Evolutionary conservation across 2,329 filamentous ascomycete genomes (phyloP).

Genomic region (Boeremia lycopersici): DNA sequence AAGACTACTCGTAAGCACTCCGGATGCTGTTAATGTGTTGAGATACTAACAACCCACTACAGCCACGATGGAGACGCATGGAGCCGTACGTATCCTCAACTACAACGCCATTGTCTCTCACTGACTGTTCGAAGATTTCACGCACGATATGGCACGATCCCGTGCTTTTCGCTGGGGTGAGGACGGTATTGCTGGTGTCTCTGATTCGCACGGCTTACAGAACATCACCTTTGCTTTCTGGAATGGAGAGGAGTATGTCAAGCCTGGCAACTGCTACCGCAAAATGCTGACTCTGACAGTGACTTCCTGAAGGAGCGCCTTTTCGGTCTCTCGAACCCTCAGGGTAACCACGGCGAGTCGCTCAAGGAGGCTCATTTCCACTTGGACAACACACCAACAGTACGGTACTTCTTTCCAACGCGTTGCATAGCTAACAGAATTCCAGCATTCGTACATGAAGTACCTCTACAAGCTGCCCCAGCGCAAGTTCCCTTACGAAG

Average conservation of each 20-base stretch:
- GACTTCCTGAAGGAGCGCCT: conserved; percentile 93
- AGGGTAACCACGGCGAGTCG: conserved; percentile 96
- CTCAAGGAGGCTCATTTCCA: conserved; percentile 98
- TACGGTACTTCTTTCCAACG: conserved; percentile 50
- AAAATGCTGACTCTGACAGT: conserved; percentile 60
- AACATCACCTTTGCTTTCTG: conserved; percentile 97
- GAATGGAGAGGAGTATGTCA: conserved; percentile 89
- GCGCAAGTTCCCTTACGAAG: conserved; percentile 86
- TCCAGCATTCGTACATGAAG: conserved; percentile 97
- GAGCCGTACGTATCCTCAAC: conserved; percentile 72
- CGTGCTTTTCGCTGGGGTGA: conserved; percentile 95
- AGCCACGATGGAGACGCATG: conserved; percentile 88
- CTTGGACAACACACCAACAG: conserved; percentile 86
- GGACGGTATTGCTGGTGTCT: conserved; percentile 94
- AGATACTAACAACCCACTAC: conserved; percentile 36
- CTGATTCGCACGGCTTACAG: conserved; percentile 86
- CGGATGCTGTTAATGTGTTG: conserved; percentile 12
- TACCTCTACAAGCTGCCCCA: conserved; percentile 98
- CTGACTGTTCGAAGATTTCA: conserved; percentile 71
- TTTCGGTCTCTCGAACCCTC: conserved; percentile 92
- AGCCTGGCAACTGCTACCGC: not conserved
- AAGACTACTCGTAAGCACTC: conserved; percentile 78
- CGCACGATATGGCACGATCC: conserved; percentile 87
- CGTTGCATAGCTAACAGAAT: conserved; percentile 35
- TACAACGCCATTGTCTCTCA: conserved; percentile 1